Evolutionary conservation across 1,284 basidiomycete genomes (phyloP), one percentile per base, ranked within the genome.

Genomic region (Ustilago vetiveriae): DNA sequence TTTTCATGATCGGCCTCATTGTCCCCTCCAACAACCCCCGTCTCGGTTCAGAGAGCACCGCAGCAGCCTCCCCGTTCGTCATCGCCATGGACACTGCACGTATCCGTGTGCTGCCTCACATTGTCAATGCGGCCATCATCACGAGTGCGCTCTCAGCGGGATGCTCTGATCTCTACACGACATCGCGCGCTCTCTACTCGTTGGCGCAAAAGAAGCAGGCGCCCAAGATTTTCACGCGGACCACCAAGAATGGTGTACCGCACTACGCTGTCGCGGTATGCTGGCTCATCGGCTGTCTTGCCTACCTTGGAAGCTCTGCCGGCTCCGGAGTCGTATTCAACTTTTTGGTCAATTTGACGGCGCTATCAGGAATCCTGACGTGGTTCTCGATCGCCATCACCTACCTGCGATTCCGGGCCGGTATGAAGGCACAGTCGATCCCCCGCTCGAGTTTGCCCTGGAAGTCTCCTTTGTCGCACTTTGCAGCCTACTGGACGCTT

Each of bases 71-170:
- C 4, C 71, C 75, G 19, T 77, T 75, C 37, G 75, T 77, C 29
- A 39, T 74, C 89, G 76, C 76, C 29, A 66, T 83, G 57, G 48
- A 53, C 4, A 38, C 38, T 10, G 54, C 55, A 1, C 66, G 75
- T n/a, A 83, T 83, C 49, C 76, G 87, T 71, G 86, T 84, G n/a
- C 40, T 79, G 0, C 77, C 77, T 0, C 44, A 41, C 2, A 32
- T 78, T 19, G 90, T 94, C 83, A 95, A 95, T 81, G 92, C 92
- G 30, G 83, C 84, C 29, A 80, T 91, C 24, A 85, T 91, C 53
- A 88, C 88, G 16, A 90, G 90, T 1, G 92, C 92, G 2, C 90
- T 90, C 87, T 93, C 91, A 6, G 91, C 92, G 6, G 91, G 90
- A 6, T 90, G 88, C 37, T 90, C 89, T 70, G 89, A 92, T 74